Base-by-base conservation (phyloP, 306 rosid species). In the Trichosanthes truncata region DNA sequence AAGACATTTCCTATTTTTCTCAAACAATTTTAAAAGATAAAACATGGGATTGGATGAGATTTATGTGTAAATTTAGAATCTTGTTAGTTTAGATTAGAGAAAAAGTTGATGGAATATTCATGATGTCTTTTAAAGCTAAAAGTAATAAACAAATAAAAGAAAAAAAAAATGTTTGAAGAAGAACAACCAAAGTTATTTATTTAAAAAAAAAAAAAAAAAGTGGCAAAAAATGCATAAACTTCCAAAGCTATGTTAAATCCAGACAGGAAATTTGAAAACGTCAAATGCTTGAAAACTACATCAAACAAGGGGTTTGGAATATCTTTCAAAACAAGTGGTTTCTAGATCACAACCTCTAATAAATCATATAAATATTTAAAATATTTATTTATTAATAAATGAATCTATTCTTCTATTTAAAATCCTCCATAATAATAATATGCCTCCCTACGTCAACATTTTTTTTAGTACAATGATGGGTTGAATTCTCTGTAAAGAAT, bases 241-340 rank as follows among this genome's bases (percentile, higher is more conserved):
- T 67, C 49, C 74, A 67, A 67, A 67, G 9, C 29, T 63, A 14
- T 33, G 71, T 15, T 33, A 14, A 63, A 63, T 29, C 1, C 21
- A 26, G 10, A 62, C n/a, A 14, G 29, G 35, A 14, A 62, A 62
- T 59, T 36, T 31, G 43, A 62, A 62, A 62, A 67, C 49, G 26
- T 38, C 74, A 67, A 67, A 38, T 9, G 49, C 18, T 67, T 38
- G 49, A 36, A 40, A 38, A 67, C 51, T 67, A 20, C 17, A 67
- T 9, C 18, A 69, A 69, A 41, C 5, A 69, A 40, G 7, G 76
- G 53, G 33, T 41, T 43, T 43, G 33, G 76, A 69, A 69, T 43
- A 40, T 69, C 76, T 69, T 69, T 69, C 76, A 11, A 69, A 43
- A 69, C 55, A 43, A 41, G 76, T 69, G 76, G 76, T 5, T n/a